These are phyloP conservation scores for Hypoxylon sp. DNA, from an alignment of 2,329 filamentous ascomycete genomes.

Conservation along the genomic window DNA sequence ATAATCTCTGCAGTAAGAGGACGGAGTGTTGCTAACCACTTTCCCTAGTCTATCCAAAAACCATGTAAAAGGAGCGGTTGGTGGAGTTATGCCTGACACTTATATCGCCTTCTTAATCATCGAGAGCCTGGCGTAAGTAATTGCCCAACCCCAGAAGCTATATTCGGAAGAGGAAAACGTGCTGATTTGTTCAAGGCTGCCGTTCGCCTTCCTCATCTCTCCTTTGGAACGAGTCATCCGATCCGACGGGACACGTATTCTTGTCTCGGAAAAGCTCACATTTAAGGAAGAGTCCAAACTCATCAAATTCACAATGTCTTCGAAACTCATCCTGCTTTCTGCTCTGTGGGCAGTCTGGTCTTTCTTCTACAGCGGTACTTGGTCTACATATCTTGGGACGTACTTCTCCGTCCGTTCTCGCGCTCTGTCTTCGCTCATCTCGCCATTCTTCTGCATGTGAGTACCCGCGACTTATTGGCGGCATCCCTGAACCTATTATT, in stretches of 20 bases:
- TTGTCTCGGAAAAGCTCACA: slow-evolving; percentile 58
- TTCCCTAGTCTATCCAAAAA: slow-evolving; percentile 56
- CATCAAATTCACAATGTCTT: slow-evolving; percentile 58
- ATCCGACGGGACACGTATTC: slow-evolving; percentile 61
- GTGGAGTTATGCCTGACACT: slow-evolving; percentile 61
- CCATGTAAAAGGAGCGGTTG: slow-evolving; percentile 54
- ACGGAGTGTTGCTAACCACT: slow-evolving; percentile 10
- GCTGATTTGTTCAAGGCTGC: slow-evolving; percentile 51
- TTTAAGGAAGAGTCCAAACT: slow-evolving; percentile 59
- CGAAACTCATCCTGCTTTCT: slow-evolving; percentile 58
- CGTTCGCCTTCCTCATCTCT: slow-evolving; percentile 62
- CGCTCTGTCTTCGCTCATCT: slow-evolving; percentile 62
- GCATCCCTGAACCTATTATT: not conserved
- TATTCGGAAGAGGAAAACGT: not conserved
- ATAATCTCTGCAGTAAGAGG: not conserved
- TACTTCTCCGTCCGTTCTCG: slow-evolving; percentile 62
- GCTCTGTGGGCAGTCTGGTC: slow-evolving; percentile 62
- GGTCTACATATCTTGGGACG: slow-evolving; percentile 62
- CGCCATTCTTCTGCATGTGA: slow-evolving; percentile 65
- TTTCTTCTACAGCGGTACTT: slow-evolving; percentile 63
- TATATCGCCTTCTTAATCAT: slow-evolving; percentile 65
- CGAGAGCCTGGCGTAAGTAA: slow-evolving; percentile 59
- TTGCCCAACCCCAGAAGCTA: not conserved
- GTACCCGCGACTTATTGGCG: slow-evolving; percentile 26
- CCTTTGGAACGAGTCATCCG: slow-evolving; percentile 62